Base-by-base conservation (phyloP, 2,329 filamentous ascomycete genomes). In the Pseudogymnoascus sp. region DNA sequence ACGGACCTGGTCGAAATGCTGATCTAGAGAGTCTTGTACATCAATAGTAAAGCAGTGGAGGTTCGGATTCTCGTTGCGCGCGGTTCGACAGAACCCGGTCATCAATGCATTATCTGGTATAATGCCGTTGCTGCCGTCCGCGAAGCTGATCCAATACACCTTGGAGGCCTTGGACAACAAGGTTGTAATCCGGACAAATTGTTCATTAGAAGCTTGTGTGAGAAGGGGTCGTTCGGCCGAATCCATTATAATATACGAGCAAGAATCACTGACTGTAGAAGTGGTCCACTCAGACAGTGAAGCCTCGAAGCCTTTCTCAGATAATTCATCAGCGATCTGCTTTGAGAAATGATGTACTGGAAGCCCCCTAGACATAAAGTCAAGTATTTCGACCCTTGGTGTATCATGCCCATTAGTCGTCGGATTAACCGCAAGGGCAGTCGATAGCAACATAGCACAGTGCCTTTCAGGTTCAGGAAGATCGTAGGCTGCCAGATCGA, bases 401-500 rank as follows among this genome's bases (percentile, higher is more conserved):
- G 36, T 37, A 37, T 16, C 14, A 16, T 37, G 36, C 6, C 36
- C 36, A 37, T 37, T 16, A 37, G 36, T 37, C 14, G 14, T n/a
- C 14, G 14, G 36, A 16, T 37, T 37, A 37, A 37, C 36, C 36
- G 14, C 36, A 16, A 37, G 36, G 6, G 36, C 36, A 16, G 36
- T 37, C 36, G 36, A 37, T 37, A 37, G 36, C 36, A 37, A 37
- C 36, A 37, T 37, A 37, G 36, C 36, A 37, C 36, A 37, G 36
- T 37, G 36, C 12, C 36, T 6, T 37, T 37, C 36, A 37, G 36
- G 36, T 37, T 39, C 37, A 39, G 37, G 37, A 16, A 50, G n/a
- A 14, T 66, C 37, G 16, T 62, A 60, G 2, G 66, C 65, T 12
- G 63, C 57, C 6, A 66, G 61, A 57, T 73, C 71, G 11, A 70